These are phyloP conservation scores for Ceratocystis alfenasii DNA, from an alignment of 2,329 filamentous ascomycete genomes.

Conservation along the genomic window DNA sequence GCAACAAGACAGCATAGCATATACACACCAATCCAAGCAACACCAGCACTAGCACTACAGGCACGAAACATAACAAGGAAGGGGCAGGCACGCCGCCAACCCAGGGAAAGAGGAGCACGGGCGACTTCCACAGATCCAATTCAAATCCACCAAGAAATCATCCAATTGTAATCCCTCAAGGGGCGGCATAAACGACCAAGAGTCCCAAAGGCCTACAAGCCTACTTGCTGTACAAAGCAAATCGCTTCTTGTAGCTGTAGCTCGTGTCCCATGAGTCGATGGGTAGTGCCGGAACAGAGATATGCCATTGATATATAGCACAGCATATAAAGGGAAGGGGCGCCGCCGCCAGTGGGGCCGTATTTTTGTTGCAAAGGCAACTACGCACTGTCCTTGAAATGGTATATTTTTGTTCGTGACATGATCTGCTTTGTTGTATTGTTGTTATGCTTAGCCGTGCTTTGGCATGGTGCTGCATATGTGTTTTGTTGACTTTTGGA, in stretches of 20 bases:
- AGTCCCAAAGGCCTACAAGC: not conserved
- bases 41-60: not conserved
- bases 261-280: too few relatives aligned
- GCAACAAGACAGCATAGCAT: too few relatives aligned
- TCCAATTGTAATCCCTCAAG: constrained; percentile 15
- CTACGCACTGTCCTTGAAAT: constrained; percentile 14
- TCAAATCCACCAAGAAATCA: not conserved
- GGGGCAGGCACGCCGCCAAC: not conserved
- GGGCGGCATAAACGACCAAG: not conserved
- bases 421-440: not conserved
- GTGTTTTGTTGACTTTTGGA: too few relatives aligned
- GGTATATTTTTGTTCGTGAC: not conserved
- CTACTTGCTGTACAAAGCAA: too few relatives aligned
- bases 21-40: too few relatives aligned
- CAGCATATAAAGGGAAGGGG: constrained; percentile 1
- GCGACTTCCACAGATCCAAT: constrained; percentile 18
- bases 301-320: too few relatives aligned
- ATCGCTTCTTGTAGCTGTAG: too few relatives aligned
- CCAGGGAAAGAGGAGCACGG: constrained; percentile 16
- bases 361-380: not conserved
- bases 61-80: constrained; percentile 10
- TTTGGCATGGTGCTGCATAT: too few relatives aligned
- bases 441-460: too few relatives aligned
- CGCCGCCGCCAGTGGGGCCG: constrained; percentile 6
- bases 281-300: too few relatives aligned